These are phyloP conservation scores for Diaporthe ampelina DNA, from an alignment of 2,329 filamentous ascomycete species.

Conservation along the genomic window DNA sequence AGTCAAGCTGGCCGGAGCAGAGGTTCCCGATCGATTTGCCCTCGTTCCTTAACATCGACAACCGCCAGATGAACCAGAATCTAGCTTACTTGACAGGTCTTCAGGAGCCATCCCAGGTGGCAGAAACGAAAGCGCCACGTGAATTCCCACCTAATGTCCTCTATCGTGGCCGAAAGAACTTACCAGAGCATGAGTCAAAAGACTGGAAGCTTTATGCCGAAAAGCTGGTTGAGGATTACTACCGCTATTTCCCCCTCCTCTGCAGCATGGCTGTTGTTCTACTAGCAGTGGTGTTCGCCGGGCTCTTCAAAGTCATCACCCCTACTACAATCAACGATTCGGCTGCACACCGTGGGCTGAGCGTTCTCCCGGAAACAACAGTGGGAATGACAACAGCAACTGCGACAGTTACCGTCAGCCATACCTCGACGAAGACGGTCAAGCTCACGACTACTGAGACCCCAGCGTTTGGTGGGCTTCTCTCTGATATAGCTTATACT, in stretches of 20 bases:
- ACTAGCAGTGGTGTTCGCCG: background rate
- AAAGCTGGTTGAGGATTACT: slow-evolving; percentile 10
- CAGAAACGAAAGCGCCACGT: slow-evolving; percentile 15
- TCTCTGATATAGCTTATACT: slow-evolving; percentile 53
- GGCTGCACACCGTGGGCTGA: background rate
- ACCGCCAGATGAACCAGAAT: slow-evolving; percentile 67
- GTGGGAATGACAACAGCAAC: slow-evolving; percentile 43
- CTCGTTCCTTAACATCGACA: slow-evolving; percentile 65
- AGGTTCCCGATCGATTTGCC: slow-evolving; percentile 62
- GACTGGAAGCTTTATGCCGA: slow-evolving; percentile 2
- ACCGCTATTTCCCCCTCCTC: slow-evolving; percentile 9
- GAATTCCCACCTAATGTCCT: background rate
- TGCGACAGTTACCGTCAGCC: slow-evolving; percentile 54
- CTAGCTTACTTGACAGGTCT: slow-evolving; percentile 63
- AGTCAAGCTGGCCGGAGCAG: slow-evolving; percentile 53
- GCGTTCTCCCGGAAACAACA: slow-evolving; percentile 11
- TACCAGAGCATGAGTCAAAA: background rate
- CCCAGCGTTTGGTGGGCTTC: slow-evolving; percentile 56
- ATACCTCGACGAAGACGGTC: slow-evolving; percentile 55
- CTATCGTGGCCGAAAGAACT: background rate
- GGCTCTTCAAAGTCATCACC: slow-evolving; percentile 6
- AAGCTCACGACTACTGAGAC: slow-evolving; percentile 47
- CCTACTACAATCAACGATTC: background rate
- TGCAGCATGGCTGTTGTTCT: slow-evolving; percentile 15
- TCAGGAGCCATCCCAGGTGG: slow-evolving; percentile 42